These are phyloP conservation scores for Lactifluus hygrophoroides DNA, from an alignment of 768 basidiomycete genomes.

Conservation along the genomic window DNA sequence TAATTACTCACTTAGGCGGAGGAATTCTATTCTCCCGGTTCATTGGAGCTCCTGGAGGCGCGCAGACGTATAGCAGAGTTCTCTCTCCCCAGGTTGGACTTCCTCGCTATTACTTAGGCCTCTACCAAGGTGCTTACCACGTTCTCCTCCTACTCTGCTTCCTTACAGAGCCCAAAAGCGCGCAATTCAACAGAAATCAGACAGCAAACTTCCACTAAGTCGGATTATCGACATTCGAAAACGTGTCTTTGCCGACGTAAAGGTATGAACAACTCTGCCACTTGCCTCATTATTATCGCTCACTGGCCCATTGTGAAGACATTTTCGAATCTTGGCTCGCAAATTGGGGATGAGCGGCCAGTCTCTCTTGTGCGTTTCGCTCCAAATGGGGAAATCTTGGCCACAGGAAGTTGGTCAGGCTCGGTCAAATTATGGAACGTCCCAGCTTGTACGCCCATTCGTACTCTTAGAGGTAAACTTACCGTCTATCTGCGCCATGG, in stretches of 20 bases:
- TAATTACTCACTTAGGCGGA: conserved; percentile 48
- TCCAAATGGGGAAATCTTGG: conserved; percentile 79
- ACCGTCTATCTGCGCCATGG: neutral
- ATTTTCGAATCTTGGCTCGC: conserved; percentile 89
- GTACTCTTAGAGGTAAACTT: conserved; percentile 61
- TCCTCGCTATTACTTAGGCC: conserved; percentile 39
- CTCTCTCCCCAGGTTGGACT: conserved; percentile 90
- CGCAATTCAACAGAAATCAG: conserved; percentile 85
- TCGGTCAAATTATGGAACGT: conserved; percentile 93
- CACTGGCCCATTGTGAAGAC: conserved; percentile 38
- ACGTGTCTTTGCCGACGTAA: conserved; percentile 81
- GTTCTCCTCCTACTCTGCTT: conserved; percentile 31
- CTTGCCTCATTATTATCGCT: neutral
- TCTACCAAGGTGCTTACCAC: conserved; percentile 74
- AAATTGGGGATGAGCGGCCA: conserved; percentile 95
- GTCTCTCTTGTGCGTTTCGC: conserved; percentile 92
- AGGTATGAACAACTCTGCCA: conserved; percentile 43
- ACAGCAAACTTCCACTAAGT: conserved; percentile 78
- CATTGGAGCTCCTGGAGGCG: conserved; percentile 77
- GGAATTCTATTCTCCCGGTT: conserved; percentile 93
- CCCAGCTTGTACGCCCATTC: conserved; percentile 75
- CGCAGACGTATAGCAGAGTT: conserved; percentile 84
- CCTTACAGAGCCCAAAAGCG: conserved; percentile 88
- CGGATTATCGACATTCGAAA: conserved; percentile 90
- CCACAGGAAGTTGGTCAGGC: conserved; percentile 96